Conservation (phyloP, 2,329 filamentous ascomycete genomes). For the Didymella sp. region DNA sequence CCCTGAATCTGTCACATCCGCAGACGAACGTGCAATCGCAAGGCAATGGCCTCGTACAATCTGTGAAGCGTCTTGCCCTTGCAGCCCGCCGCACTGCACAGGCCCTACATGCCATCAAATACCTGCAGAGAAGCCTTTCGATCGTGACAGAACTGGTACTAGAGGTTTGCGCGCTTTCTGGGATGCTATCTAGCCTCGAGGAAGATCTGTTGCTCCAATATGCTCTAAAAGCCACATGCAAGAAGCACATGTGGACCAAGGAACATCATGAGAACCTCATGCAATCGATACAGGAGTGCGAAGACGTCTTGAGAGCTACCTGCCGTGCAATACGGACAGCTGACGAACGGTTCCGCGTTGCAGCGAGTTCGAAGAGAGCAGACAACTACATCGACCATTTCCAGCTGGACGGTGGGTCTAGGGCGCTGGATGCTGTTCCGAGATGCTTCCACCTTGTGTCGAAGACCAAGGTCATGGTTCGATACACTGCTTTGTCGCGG, state of each 20-base stretch:
- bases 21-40: not conserved
- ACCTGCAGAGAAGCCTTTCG: not conserved
- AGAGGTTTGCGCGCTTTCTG: not conserved
- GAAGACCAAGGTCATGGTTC: not conserved
- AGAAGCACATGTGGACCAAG: slow-evolving; percentile 2
- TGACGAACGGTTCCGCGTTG: not conserved
- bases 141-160: not conserved
- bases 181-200: not conserved
- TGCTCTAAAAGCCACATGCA: too few relatives aligned
- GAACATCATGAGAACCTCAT: not conserved
- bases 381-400: not conserved
- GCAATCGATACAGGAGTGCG: not conserved
- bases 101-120: not conserved
- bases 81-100: not conserved
- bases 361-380: not conserved
- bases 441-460: not conserved
- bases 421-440: not conserved
- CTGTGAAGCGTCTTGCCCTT: slow-evolving; percentile 1
- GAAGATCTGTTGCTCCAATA: not conserved
- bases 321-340: not conserved
- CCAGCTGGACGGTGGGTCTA: not conserved
- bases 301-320: not conserved
- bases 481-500: not conserved
- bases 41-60: not conserved
- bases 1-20: not conserved